A percentile compares a stretch with the other conserved stretches of the same genome.
Evolutionary conservation across 139 green algal genomes (phyloP).

Genomic region (Mesostigma viride): DNA sequence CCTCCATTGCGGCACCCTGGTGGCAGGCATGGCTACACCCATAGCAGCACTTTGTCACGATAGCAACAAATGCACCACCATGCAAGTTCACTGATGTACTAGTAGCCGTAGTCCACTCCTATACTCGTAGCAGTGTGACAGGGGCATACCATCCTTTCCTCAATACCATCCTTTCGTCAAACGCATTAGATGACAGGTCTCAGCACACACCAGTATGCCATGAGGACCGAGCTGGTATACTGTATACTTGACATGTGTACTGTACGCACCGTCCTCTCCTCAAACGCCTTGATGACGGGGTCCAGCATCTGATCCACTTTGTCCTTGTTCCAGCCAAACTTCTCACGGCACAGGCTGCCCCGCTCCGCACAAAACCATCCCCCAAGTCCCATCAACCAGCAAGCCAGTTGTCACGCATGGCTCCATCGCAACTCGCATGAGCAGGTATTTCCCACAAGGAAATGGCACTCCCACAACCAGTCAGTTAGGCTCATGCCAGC

Average conservation of each 20-base stretch:
- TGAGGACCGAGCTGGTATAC: background rate
- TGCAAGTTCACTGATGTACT: too few species aligned
- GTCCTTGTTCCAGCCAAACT: conserved; percentile 19
- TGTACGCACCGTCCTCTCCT: background rate
- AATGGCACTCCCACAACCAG: background rate
- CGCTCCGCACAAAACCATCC: background rate
- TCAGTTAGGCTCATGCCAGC: background rate
- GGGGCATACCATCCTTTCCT: background rate
- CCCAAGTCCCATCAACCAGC: too few species aligned
- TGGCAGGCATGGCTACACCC: too few species aligned
- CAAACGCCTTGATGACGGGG: conserved; percentile 25
- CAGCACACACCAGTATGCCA: background rate
- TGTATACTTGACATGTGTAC: background rate
- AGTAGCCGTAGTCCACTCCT: too few species aligned
- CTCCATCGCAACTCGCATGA: background rate
- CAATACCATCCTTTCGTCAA: background rate
- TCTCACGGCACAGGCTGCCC: conserved; percentile 9
- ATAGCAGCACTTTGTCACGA: too few species aligned
- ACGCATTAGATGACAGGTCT: background rate
- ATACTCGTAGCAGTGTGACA: background rate
- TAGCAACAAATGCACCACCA: too few species aligned
- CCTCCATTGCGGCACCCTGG: too few species aligned
- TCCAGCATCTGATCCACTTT: conserved; percentile 29
- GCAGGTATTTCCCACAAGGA: background rate
- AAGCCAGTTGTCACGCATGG: too few species aligned